Percentiles rank a stretch among this genome's conserved stretches.
phyloP scores from a whole-genome alignment of 306 rosid species.

The peach (Prunus persica) region DNA sequence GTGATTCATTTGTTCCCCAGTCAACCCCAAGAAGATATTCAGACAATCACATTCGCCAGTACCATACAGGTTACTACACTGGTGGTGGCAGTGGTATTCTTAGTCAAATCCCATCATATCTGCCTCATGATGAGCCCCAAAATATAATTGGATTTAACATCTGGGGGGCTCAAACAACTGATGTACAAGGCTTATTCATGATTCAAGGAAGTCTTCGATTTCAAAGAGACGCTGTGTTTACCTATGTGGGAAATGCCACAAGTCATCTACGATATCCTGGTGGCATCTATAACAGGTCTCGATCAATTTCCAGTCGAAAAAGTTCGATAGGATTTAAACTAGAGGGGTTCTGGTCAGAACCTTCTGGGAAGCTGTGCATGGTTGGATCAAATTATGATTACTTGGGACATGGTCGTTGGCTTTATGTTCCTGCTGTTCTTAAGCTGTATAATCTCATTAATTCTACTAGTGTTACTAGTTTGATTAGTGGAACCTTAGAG shows the following conservation, averaged over 20 bases:
- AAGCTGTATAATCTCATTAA: constrained; percentile 34
- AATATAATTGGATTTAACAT: constrained; percentile 3
- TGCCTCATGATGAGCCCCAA: background rate
- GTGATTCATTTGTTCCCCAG: constrained; percentile 33
- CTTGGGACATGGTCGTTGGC: constrained; percentile 24
- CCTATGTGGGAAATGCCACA: constrained; percentile 14
- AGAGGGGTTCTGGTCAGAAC: constrained; percentile 55
- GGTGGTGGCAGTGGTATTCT: constrained; percentile 20
- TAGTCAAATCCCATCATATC: background rate
- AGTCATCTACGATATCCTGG: background rate
- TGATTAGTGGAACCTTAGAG: constrained; percentile 50
- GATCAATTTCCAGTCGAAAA: background rate
- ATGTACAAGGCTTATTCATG: constrained; percentile 25
- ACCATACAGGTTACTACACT: constrained; percentile 37
- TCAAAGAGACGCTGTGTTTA: background rate
- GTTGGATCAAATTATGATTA: constrained; percentile 26
- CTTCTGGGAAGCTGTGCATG: constrained; percentile 29
- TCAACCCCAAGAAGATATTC: background rate
- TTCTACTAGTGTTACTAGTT: constrained; percentile 29
- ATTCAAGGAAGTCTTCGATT: constrained; percentile 26
- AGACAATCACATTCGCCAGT: background rate
- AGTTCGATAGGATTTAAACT: constrained; percentile 14
- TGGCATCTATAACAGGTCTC: background rate
- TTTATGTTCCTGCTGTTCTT: constrained; percentile 27
- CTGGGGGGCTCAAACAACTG: constrained; percentile 10